Conservation (phyloP, 2,329 filamentous ascomycete species). For the Aspergillus sp. region DNA sequence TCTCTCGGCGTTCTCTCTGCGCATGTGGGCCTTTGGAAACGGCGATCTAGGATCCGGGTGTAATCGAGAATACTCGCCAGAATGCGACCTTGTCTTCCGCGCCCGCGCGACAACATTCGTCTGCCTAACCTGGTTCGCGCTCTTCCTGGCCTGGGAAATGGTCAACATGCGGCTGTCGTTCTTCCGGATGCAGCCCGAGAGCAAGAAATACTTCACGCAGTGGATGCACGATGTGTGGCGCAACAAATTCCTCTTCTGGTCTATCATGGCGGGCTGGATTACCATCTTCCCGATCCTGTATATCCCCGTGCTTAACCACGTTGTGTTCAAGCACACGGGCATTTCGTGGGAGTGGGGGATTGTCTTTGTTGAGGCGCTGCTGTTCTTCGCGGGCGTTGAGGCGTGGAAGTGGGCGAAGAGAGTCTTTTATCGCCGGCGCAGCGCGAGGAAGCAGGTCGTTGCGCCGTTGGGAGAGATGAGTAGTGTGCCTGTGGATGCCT, state of each 20-base stretch:
- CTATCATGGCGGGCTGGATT: constrained; percentile 58
- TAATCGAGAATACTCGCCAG: constrained; percentile 56
- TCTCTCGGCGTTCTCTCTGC: constrained; percentile 62
- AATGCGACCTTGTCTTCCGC: constrained; percentile 66
- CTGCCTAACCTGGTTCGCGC: constrained; percentile 72
- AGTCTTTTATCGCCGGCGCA: constrained; percentile 46
- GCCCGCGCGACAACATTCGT: constrained; percentile 73
- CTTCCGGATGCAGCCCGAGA: constrained; percentile 70
- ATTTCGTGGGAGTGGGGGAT: constrained; percentile 72
- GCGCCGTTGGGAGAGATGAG: background rate
- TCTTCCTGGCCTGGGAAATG: constrained; percentile 79
- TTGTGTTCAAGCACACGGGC: constrained; percentile 65
- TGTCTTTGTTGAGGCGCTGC: constrained; percentile 58
- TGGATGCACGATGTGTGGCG: constrained; percentile 69
- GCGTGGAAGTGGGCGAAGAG: constrained; percentile 68
- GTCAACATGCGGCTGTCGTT: constrained; percentile 70
- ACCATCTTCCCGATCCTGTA: constrained; percentile 64
- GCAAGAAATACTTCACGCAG: constrained; percentile 61
- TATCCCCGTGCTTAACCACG: constrained; percentile 65
- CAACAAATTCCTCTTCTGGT: constrained; percentile 71
- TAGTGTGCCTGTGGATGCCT: background rate
- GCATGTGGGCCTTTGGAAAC: constrained; percentile 63
- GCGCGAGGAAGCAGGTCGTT: background rate
- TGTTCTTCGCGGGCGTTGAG: constrained; percentile 67
- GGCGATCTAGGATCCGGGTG: constrained; percentile 60